Percentiles rank a stretch among this genome's conserved stretches.
phyloP scores from a whole-genome alignment of 306 rosid genomes.

The Lathyrus tuberosus region DNA sequence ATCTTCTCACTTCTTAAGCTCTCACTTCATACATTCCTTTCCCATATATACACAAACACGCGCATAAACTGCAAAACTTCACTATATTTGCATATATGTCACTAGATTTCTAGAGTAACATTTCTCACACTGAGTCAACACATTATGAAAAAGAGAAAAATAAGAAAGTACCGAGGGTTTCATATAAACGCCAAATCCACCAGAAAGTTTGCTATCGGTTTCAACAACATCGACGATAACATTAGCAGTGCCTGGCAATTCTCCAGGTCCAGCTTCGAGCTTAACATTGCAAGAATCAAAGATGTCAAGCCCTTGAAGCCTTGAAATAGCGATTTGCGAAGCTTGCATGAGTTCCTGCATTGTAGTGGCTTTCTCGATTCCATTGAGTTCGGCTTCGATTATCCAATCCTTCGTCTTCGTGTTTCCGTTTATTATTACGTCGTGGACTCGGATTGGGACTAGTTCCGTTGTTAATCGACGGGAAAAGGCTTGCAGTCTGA shows the following conservation, averaged over 20 bases:
- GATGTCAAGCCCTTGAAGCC: conserved; percentile 68
- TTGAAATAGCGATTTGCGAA: conserved; percentile 59
- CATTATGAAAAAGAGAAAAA: conserved; percentile 10
- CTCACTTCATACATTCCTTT: neutral
- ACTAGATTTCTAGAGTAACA: conserved; percentile 6
- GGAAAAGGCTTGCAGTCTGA: conserved; percentile 56
- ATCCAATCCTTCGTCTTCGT: conserved; percentile 77
- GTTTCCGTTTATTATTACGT: conserved; percentile 75
- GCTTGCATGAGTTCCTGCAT: conserved; percentile 80
- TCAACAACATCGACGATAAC: conserved; percentile 81
- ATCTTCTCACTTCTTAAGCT: neutral
- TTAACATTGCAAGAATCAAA: conserved; percentile 73
- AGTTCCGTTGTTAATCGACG: conserved; percentile 61
- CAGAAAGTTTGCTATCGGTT: conserved; percentile 53
- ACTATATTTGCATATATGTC: conserved; percentile 2
- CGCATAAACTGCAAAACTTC: neutral
- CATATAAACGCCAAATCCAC: conserved; percentile 64
- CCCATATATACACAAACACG: neutral
- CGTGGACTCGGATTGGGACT: conserved; percentile 78
- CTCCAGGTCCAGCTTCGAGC: conserved; percentile 81
- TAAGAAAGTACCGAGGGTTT: conserved; percentile 68
- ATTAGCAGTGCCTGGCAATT: conserved; percentile 74
- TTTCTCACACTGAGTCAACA: conserved; percentile 5
- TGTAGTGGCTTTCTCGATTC: conserved; percentile 58
- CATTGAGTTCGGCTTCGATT: conserved; percentile 75